Percentiles rank a stretch among this genome's conserved stretches.
phyloP scores from a whole-genome alignment of 2,329 filamentous ascomycete genomes.

The Pseudogymnoascus sp. region DNA sequence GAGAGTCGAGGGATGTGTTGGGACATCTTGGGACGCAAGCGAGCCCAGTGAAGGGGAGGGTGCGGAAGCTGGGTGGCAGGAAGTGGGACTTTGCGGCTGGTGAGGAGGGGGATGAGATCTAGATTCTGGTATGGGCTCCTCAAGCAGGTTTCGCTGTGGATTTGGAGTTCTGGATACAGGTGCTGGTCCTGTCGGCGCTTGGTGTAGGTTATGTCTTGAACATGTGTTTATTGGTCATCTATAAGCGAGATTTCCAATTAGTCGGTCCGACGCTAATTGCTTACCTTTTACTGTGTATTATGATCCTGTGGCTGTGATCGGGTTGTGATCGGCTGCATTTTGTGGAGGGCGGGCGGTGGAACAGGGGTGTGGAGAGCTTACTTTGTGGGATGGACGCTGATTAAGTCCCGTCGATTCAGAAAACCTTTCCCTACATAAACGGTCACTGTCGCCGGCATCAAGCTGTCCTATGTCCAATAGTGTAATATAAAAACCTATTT shows the following conservation, averaged over 20 bases:
- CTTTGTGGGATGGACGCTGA: background rate
- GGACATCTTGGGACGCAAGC: background rate
- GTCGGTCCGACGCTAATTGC: background rate
- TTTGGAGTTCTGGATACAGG: background rate
- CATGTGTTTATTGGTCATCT: background rate
- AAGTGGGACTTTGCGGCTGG: constrained; percentile 1
- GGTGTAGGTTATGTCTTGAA: background rate
- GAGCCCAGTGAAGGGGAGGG: background rate
- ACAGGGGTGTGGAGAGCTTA: background rate
- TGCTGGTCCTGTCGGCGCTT: background rate
- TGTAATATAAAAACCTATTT: background rate
- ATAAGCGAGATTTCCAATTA: background rate
- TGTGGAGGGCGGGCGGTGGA: background rate
- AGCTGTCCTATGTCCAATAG: background rate
- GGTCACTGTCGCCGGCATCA: background rate
- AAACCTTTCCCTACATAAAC: background rate
- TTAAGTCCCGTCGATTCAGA: background rate
- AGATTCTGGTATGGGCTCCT: background rate
- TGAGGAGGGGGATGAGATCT: background rate
- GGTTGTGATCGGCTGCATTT: background rate
- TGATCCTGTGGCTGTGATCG: too few species aligned
- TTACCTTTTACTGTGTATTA: background rate
- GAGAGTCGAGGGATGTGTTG: background rate
- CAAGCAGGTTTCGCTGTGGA: background rate
- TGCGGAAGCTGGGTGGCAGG: background rate